phyloP scores from a whole-genome alignment of 2,329 filamentous ascomycete species.

The Fusarium subglutinans region DNA sequence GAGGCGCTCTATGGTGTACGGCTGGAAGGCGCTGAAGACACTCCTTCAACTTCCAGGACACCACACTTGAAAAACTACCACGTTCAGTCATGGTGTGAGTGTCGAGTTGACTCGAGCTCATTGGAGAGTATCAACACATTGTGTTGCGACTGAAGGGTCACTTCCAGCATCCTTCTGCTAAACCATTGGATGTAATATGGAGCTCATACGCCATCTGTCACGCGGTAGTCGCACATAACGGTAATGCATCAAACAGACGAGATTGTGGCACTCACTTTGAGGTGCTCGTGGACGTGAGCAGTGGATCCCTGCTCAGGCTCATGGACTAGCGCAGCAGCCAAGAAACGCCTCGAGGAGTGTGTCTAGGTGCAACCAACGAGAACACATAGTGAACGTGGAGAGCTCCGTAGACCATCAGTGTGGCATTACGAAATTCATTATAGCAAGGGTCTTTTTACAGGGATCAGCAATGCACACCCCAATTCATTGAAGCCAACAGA shows the following conservation, averaged over 20 bases:
- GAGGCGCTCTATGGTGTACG: slow-evolving; percentile 11
- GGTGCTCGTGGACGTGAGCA: neutral
- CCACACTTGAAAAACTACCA: slow-evolving; percentile 14
- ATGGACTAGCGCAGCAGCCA: slow-evolving; percentile 24
- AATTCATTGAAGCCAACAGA: slow-evolving; percentile 2
- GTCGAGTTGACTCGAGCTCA: neutral
- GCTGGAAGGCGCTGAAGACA: slow-evolving; percentile 11
- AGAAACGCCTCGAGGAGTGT: slow-evolving; percentile 16
- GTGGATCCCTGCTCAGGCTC: neutral
- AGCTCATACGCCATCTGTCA: neutral
- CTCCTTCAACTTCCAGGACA: slow-evolving; percentile 3
- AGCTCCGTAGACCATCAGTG: slow-evolving; percentile 12
- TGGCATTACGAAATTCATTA: slow-evolving; percentile 24
- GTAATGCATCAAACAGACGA: slow-evolving; percentile 15
- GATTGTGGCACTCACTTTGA: slow-evolving; percentile 14
- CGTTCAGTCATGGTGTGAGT: slow-evolving; percentile 8
- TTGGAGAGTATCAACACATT: neutral
- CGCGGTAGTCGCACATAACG: slow-evolving; percentile 20
- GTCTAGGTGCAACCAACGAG: slow-evolving; percentile 7
- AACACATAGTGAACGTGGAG: neutral
- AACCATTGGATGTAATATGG: neutral
- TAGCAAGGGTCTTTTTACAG: slow-evolving; percentile 23
- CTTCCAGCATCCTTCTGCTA: slow-evolving; percentile 1
- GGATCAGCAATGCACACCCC: slow-evolving; percentile 8
- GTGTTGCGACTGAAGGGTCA: slow-evolving; percentile 5